A percentile compares a stretch with the other conserved stretches of the same genome.
Conservation (phyloP, 176 grass and related monocot genomes). For the Pharus latifolius region DNA sequence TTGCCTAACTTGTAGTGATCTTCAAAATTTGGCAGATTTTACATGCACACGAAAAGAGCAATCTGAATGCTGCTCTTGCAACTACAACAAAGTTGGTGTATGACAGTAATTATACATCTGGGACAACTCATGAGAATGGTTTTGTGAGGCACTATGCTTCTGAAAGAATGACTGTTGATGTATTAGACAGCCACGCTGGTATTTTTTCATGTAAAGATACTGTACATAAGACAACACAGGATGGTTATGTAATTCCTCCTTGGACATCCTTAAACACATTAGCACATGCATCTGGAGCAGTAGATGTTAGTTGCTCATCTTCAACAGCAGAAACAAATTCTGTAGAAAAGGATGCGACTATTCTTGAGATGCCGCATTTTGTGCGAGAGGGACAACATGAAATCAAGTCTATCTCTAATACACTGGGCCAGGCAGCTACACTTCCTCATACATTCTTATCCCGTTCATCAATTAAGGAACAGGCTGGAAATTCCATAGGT, state of each 20-base stretch:
- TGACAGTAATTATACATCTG: background rate
- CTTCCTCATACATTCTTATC: slow-evolving; percentile 24
- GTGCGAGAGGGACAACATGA: slow-evolving; percentile 12
- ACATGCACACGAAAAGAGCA: background rate
- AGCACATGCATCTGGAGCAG: slow-evolving; percentile 2
- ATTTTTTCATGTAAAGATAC: background rate
- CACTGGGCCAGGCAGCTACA: slow-evolving; percentile 8
- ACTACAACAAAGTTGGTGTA: background rate
- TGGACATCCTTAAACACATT: background rate
- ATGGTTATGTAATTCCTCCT: slow-evolving; percentile 14
- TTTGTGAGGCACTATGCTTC: slow-evolving; percentile 13
- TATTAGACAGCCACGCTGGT: background rate
- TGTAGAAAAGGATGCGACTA: background rate
- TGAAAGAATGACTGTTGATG: slow-evolving; percentile 15
- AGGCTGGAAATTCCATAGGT: background rate
- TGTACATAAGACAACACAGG: slow-evolving; percentile 15
- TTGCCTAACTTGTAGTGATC: background rate
- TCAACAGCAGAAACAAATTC: slow-evolving; percentile 10
- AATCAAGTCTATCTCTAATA: slow-evolving; percentile 1
- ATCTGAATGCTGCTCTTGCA: background rate
- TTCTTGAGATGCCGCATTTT: background rate
- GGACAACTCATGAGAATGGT: background rate
- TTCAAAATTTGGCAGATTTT: slow-evolving; percentile 31
- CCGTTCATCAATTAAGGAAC: slow-evolving; percentile 5
- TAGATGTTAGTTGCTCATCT: slow-evolving; percentile 4